Evolutionary conservation across 306 rosid genomes (phyloP).

Genomic region (Dicorynia guianensis): DNA sequence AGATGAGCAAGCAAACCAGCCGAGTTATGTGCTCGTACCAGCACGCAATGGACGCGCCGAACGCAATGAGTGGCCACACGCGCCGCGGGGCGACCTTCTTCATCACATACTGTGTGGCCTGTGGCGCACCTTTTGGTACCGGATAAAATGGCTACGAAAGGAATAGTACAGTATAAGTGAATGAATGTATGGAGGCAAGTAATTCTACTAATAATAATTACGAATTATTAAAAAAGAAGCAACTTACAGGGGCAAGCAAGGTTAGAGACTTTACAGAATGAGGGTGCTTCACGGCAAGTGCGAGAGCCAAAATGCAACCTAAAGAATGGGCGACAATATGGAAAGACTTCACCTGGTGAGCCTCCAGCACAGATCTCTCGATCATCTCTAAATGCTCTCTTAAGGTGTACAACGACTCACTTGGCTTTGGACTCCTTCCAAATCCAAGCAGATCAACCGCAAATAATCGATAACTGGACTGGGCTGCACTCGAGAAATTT

Average conservation of each 20-base stretch:
- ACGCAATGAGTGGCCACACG: constrained; percentile 81
- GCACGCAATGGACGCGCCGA: constrained; percentile 86
- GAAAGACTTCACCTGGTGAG: constrained; percentile 75
- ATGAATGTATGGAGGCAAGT: too few relatives aligned
- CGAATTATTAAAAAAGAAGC: neutral
- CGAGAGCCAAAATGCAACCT: constrained; percentile 90
- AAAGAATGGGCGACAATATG: constrained; percentile 97
- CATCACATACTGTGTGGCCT: constrained; percentile 80
- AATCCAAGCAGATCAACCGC: constrained; percentile 93
- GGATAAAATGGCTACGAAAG: constrained; percentile 67
- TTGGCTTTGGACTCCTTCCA: constrained; percentile 93
- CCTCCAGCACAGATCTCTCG: constrained; percentile 74
- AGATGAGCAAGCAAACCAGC: constrained; percentile 77
- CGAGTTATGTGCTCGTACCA: constrained; percentile 95
- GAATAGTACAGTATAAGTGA: neutral
- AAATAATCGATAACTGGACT: constrained; percentile 67
- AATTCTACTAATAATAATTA: too few relatives aligned
- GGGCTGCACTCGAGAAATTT: constrained; percentile 58
- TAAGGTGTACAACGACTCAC: constrained; percentile 78
- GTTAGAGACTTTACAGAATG: constrained; percentile 80
- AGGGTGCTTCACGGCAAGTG: constrained; percentile 84
- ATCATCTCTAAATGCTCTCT: constrained; percentile 89
- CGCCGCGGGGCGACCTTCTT: constrained; percentile 85
- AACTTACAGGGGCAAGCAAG: constrained; percentile 83
- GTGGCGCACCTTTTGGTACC: constrained; percentile 70